Conservation (phyloP, 805 yeast species). For the Phaffomyces thermotolerans region DNA sequence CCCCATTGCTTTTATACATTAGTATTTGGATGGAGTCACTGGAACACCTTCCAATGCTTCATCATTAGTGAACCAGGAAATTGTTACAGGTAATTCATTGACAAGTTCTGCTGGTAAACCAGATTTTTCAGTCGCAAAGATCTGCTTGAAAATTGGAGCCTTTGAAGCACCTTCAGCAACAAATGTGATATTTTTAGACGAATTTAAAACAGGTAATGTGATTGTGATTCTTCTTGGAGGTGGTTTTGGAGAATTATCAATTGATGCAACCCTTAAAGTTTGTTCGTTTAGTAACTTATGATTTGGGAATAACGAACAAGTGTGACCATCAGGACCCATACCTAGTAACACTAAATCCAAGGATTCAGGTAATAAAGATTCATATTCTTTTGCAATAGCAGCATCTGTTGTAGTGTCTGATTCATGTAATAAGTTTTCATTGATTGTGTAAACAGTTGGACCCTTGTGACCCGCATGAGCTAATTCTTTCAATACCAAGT, state of each 20-base stretch:
- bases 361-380: constrained; percentile 42
- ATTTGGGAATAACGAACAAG: constrained; percentile 88
- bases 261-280: constrained; percentile 46
- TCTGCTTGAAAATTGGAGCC: constrained; percentile 61
- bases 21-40: constrained; percentile 20
- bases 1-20: neutral
- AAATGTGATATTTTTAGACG: constrained; percentile 50
- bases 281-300: constrained; percentile 58
- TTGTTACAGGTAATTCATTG: constrained; percentile 49
- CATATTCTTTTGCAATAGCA: constrained; percentile 57
- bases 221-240: constrained; percentile 89
- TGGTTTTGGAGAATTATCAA: constrained; percentile 86
- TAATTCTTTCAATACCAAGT: constrained; percentile 35
- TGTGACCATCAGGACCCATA: constrained; percentile 95
- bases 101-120: constrained; percentile 70
- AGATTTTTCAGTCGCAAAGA: constrained; percentile 47
- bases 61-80: constrained; percentile 78
- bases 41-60: constrained; percentile 65
- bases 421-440: constrained; percentile 52
- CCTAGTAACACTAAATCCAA: constrained; percentile 73
- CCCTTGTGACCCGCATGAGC: constrained; percentile 28
- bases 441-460: constrained; percentile 62
- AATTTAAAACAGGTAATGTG: constrained; percentile 67
- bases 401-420: constrained; percentile 42
- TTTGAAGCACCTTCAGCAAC: constrained; percentile 89